phyloP scores from a whole-genome alignment of 2,329 filamentous ascomycete species.

The Ustulina deusta region DNA sequence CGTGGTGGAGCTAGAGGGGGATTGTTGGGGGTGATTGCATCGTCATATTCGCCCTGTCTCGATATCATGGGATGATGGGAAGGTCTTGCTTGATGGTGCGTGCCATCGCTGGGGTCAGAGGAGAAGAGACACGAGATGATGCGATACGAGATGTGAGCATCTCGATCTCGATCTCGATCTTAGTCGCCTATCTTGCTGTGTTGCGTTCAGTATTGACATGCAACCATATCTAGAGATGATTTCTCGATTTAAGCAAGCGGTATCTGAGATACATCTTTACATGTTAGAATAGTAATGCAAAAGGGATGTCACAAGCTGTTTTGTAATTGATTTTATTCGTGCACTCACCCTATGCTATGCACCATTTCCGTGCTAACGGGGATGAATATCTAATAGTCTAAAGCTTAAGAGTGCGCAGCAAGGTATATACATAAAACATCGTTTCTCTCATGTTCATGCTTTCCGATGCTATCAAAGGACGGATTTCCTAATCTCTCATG shows the following conservation, averaged over 20 bases:
- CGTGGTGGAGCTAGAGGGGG: not conserved
- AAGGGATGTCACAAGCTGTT: not conserved
- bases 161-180: not conserved
- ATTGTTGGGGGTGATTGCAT: not conserved
- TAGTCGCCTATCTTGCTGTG: not conserved
- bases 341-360: not conserved
- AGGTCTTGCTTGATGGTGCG: not conserved
- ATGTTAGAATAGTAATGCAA: not conserved
- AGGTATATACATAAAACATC: constrained; percentile 5
- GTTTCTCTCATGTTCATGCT: not conserved
- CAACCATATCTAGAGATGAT: not conserved
- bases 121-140: not conserved
- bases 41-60: not conserved
- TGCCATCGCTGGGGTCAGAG: not conserved
- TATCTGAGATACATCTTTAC: not conserved
- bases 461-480: not conserved
- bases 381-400: not conserved
- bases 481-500: not conserved
- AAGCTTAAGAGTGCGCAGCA: not conserved
- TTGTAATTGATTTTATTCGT: not conserved
- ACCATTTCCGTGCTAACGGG: not conserved
- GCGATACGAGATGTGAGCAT: not conserved
- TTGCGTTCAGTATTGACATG: not conserved
- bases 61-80: not conserved
- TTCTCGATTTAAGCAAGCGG: not conserved